These are phyloP conservation scores for Naganishia antarctica DNA, from an alignment of 768 basidiomycete genomes.

Conservation along the genomic window DNA sequence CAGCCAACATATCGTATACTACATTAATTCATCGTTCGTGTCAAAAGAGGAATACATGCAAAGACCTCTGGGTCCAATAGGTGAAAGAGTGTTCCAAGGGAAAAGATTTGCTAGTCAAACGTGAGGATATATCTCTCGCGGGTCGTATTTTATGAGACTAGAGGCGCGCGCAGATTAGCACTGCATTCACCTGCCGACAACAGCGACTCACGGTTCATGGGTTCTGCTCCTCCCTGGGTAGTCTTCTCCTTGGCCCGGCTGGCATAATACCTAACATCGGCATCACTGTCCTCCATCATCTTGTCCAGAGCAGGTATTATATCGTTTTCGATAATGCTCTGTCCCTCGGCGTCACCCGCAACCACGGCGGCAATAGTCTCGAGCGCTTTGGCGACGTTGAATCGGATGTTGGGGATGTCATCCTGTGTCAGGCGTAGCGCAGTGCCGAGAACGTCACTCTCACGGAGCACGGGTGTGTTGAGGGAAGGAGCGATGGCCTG, in stretches of 20 bases:
- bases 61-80: neutral
- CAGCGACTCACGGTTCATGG: slow-evolving; percentile 15
- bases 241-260: slow-evolving; percentile 66
- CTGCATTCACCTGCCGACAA: too few relatives aligned
- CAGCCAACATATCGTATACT: slow-evolving; percentile 15
- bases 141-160: slow-evolving; percentile 13
- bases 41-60: slow-evolving; percentile 14
- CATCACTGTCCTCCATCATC: slow-evolving; percentile 80
- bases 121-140: neutral
- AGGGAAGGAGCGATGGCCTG: slow-evolving; percentile 94
- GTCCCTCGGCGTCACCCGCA: slow-evolving; percentile 60
- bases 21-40: slow-evolving; percentile 13
- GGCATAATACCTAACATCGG: slow-evolving; percentile 94
- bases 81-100: neutral
- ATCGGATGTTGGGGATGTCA: slow-evolving; percentile 96
- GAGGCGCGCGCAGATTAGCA: neutral
- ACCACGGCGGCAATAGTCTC: slow-evolving; percentile 78
- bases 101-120: neutral
- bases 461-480: slow-evolving; percentile 71
- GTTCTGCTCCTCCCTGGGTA: slow-evolving; percentile 24
- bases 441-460: slow-evolving; percentile 71
- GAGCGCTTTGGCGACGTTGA: slow-evolving; percentile 93
- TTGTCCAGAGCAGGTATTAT: slow-evolving; percentile 79
- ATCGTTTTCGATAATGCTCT: slow-evolving; percentile 65
- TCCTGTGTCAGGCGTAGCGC: slow-evolving; percentile 77